Evolutionary conservation across 2,329 filamentous ascomycete genomes (phyloP).

Genomic region (Exophiala bonariae): DNA sequence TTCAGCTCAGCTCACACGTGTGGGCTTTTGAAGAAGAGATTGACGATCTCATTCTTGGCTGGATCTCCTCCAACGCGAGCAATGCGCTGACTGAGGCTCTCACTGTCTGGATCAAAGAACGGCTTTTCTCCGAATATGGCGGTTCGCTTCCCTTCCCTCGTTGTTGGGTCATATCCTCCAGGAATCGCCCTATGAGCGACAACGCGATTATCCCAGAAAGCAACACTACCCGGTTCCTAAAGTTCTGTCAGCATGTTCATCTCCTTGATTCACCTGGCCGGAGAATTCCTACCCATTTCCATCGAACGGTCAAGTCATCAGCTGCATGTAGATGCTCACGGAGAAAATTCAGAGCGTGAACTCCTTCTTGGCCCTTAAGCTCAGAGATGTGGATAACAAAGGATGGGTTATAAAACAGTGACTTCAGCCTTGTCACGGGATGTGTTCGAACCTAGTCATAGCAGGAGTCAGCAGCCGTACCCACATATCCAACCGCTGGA

Average conservation of each 20-base stretch:
- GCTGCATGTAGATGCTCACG: conserved; percentile 26
- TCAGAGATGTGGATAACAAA: conserved; percentile 26
- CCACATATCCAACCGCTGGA: too few relatives aligned
- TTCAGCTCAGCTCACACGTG: background rate
- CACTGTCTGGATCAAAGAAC: conserved; percentile 10
- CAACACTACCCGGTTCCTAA: conserved; percentile 17
- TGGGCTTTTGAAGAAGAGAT: conserved; percentile 13
- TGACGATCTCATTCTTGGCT: conserved; percentile 8
- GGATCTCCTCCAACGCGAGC: conserved; percentile 6
- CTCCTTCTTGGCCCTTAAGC: conserved; percentile 27
- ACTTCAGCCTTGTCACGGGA: conserved; percentile 28
- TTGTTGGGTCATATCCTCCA: conserved; percentile 24
- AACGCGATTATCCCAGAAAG: conserved; percentile 28
- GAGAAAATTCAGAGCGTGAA: conserved; percentile 25
- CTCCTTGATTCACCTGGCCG: too few relatives aligned
- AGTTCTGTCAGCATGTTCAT: too few relatives aligned
- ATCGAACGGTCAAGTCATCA: conserved; percentile 24
- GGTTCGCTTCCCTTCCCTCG: conserved; percentile 27
- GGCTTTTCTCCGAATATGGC: conserved; percentile 24
- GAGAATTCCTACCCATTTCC: conserved; percentile 12
- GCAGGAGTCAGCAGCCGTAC: background rate
- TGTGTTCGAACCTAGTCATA: conserved; percentile 25
- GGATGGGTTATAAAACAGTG: conserved; percentile 27
- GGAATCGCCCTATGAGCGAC: conserved; percentile 26
- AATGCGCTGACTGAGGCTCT: conserved; percentile 12